Conservation (phyloP, 1,139 yeast species). For the Entelexis sorbosivorans region DNA sequence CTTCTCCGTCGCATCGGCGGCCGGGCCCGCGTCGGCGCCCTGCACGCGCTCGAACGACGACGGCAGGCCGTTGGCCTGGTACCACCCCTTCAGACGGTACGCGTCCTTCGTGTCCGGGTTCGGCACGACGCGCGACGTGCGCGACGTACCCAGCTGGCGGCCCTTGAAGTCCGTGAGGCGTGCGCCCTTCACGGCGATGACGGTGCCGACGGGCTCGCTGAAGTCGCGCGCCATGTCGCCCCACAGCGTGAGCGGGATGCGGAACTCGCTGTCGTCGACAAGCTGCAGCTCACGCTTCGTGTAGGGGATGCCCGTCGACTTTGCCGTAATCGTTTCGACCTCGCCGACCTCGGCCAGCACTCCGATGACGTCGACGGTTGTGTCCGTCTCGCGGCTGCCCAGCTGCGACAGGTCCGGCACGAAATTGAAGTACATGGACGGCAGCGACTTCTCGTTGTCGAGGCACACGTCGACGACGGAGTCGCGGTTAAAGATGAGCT, state of each 20-base stretch:
- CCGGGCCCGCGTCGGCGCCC: slow-evolving; percentile 25
- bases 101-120: slow-evolving; percentile 90
- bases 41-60: slow-evolving; percentile 9
- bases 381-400: slow-evolving; percentile 55
- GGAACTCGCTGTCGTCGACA: slow-evolving; percentile 74
- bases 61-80: slow-evolving; percentile 44
- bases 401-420: slow-evolving; percentile 51
- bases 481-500: slow-evolving; percentile 70
- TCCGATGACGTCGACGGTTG: slow-evolving; percentile 72
- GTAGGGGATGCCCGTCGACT: slow-evolving; percentile 77
- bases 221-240: slow-evolving; percentile 76
- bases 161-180: slow-evolving; percentile 86
- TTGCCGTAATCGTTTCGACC: slow-evolving; percentile 74
- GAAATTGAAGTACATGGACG: slow-evolving; percentile 68
- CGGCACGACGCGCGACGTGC: slow-evolving; percentile 59
- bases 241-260: slow-evolving; percentile 81
- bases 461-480: slow-evolving; percentile 54
- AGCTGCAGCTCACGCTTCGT: slow-evolving; percentile 80
- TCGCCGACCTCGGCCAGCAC: slow-evolving; percentile 69
- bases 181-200: slow-evolving; percentile 86
- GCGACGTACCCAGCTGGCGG: slow-evolving; percentile 69
- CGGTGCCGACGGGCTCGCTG: slow-evolving; percentile 48
- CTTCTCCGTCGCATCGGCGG: slow-evolving; percentile 23
- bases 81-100: slow-evolving; percentile 87
- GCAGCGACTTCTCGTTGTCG: slow-evolving; percentile 40